phyloP scores from a whole-genome alignment of 345 rosid species.

The Streptanthus diversifolius region DNA sequence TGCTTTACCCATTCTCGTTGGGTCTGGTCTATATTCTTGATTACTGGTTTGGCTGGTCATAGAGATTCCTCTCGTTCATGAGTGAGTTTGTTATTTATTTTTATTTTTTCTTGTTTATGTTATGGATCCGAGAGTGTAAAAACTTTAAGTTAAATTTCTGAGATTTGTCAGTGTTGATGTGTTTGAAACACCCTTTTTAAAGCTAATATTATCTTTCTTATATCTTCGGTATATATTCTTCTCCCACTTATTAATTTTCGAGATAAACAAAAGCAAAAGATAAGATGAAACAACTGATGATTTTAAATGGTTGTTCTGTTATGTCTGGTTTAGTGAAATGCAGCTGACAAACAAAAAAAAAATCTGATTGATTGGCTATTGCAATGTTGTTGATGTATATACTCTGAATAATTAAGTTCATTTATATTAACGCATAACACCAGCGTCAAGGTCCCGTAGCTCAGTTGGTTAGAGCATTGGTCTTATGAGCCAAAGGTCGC shows the following conservation, averaged over 20 bases:
- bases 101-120: background rate
- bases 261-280: no score
- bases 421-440: rapidly evolving
- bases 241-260: background rate
- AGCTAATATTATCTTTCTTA: conserved; percentile 13
- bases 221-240: background rate
- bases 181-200: background rate
- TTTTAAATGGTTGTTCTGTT: no score
- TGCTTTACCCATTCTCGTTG: conserved; percentile 79
- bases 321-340: no score
- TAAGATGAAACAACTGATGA: no score
- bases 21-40: conserved; percentile 85
- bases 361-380: no score
- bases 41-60: conserved; percentile 84
- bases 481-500: conserved; percentile 99
- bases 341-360: no score
- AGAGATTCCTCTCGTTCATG: conserved; percentile 41
- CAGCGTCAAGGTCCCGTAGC: conserved; percentile 73
- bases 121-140: conserved; percentile 11
- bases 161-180: conserved; percentile 15
- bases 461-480: conserved; percentile 99
- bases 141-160: background rate
- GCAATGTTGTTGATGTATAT: no score
- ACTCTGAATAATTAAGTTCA: background rate
- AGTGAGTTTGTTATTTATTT: conserved; percentile 2